Base-by-base conservation (phyloP, 305 asterid genomes). In the Fraxinus xanthoxyloides region DNA sequence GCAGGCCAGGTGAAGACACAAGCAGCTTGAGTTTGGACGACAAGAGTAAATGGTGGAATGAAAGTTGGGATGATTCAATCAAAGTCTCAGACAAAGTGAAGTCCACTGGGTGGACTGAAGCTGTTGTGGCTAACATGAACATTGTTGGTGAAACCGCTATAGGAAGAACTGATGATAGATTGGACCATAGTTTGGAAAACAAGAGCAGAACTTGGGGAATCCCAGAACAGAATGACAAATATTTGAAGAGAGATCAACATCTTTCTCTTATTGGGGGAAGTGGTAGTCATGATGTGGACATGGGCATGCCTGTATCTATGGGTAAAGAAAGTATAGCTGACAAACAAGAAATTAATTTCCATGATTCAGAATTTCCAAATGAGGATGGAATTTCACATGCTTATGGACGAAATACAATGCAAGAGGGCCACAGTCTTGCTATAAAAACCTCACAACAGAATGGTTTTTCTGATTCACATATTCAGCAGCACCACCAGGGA, bases 91-190 rank as follows among this genome's bases (percentile, higher is more conserved):
- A 87, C 63, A 76, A 61, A 19, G 78, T 79, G 75, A 84, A 84
- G 84, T 85, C 81, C 82, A 79, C 84, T 77, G 83, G 87, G 28
- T 82, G 90, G 92, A 75, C 87, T 84, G 90, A 86, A 48, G 72
- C 59, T 76, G 80, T 30, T 35, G 86, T 46, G 74, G 80, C 87
- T 32, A 83, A 81, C 65, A 61, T 54, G 34, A 72, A 79, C 23
- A 21, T 70, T 79, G 63, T 82, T 79, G 86, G 78, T 75, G 86
- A 85, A 72, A 59, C 79, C 73, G 51, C 76, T 65, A 15, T 72
- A 56, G 89, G 83, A 35, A 81, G 84, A 79, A 61, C 48, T 54
- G 83, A 77, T 36, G 77, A 78, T 84, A 86, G 83, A 75, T 77
- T 82, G 82, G 86, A 80, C 75, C 86, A 79, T 75, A 43, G 43